Percentiles rank a stretch among this genome's conserved stretches.
Evolutionary conservation across 208 protist species (phyloP).

Genomic region (Trypanosoma platydactyli): DNA sequence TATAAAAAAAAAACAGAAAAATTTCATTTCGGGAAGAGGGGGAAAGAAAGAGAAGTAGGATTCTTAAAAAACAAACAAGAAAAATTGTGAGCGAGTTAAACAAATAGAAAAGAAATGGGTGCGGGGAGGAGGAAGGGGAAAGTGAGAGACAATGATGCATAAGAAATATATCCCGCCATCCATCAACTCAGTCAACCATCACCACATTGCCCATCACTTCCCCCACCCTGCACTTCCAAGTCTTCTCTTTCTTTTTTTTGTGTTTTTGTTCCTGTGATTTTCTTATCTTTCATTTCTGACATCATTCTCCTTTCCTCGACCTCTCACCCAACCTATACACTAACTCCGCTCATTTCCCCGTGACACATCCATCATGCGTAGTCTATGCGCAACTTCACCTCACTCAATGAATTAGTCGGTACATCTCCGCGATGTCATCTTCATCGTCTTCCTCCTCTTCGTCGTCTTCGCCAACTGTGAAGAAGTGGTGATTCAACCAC

Average conservation of each 20-base stretch:
- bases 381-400: not conserved
- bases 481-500: constrained; percentile 57
- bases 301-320: too few relatives aligned
- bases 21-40: too few relatives aligned
- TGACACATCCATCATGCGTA: not conserved
- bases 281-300: too few relatives aligned
- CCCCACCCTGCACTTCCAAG: too few relatives aligned
- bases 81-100: too few relatives aligned
- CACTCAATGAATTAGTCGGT: constrained; percentile 26
- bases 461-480: constrained; percentile 41
- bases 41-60: too few relatives aligned
- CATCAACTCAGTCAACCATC: too few relatives aligned
- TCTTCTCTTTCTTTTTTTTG: too few relatives aligned
- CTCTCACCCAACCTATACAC: too few relatives aligned
- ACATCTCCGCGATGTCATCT: constrained; percentile 46
- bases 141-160: not conserved
- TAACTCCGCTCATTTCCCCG: not conserved
- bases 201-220: constrained; percentile 5
- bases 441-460: constrained; percentile 38
- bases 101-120: constrained; percentile 20
- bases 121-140: not conserved
- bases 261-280: too few relatives aligned
- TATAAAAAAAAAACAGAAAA: constrained; percentile 12
- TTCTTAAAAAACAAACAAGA: too few relatives aligned
- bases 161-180: not conserved